These are phyloP conservation scores for Alternaria hordeiaustralica DNA, from an alignment of 2,329 filamentous ascomycete species.

Conservation along the genomic window DNA sequence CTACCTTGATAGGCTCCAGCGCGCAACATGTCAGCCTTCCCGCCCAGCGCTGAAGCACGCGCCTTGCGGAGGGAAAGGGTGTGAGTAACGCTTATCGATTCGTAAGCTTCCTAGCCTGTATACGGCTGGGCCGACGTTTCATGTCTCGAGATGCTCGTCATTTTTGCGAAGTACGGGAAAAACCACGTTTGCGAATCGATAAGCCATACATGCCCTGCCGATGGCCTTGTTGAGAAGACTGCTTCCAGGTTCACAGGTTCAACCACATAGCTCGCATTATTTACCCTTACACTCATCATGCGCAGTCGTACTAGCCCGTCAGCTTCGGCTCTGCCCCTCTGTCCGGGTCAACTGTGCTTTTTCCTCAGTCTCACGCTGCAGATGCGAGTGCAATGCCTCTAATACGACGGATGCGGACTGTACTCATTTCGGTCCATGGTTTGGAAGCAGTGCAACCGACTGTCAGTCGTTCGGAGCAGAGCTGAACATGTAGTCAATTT, in stretches of 20 bases:
- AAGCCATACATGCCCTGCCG: background rate
- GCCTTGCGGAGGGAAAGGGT: constrained; percentile 6
- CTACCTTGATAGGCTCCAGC: constrained; percentile 17
- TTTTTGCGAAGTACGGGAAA: constrained; percentile 9
- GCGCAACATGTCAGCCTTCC: constrained; percentile 24
- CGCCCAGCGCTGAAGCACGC: constrained; percentile 12
- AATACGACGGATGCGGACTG: background rate
- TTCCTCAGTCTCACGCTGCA: constrained; percentile 2
- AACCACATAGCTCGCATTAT: background rate
- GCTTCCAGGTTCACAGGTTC: background rate
- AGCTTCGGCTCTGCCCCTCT: background rate
- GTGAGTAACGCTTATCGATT: constrained; percentile 37
- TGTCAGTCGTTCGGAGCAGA: background rate
- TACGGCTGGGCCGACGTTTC: constrained; percentile 35
- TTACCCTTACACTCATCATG: background rate
- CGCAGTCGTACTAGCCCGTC: background rate
- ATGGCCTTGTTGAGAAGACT: constrained; percentile 2
- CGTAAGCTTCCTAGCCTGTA: constrained; percentile 38
- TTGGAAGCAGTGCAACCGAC: constrained; percentile 2
- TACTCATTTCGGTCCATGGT: background rate
- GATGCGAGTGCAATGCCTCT: background rate
- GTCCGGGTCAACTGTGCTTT: background rate
- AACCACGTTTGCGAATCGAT: background rate
- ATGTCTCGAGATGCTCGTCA: constrained; percentile 15
- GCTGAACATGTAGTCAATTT: constrained; percentile 1